Percentiles rank a stretch among this genome's conserved stretches.
Evolutionary conservation across 441 rosid genomes (phyloP).

Genomic region (Populus hybrid): DNA sequence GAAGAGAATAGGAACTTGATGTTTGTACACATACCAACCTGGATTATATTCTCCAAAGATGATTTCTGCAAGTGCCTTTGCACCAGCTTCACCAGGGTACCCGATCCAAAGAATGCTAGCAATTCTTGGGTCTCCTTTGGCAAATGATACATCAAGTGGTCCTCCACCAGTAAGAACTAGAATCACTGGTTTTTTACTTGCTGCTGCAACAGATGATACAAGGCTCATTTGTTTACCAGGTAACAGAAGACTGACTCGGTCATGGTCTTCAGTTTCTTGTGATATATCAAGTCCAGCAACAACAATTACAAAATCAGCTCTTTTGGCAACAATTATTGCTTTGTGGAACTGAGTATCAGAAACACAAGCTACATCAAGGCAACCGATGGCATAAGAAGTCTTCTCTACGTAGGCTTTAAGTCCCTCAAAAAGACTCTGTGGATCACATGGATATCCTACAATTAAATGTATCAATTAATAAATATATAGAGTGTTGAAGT

Average conservation of each 20-base stretch:
- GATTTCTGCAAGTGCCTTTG: conserved; percentile 73
- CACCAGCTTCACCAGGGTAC: conserved; percentile 93
- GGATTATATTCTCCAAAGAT: conserved; percentile 73
- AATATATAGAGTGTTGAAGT: neutral
- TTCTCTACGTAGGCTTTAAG: conserved; percentile 43
- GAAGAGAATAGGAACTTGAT: neutral
- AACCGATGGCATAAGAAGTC: conserved; percentile 57
- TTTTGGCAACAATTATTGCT: conserved; percentile 44
- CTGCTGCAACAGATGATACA: conserved; percentile 49
- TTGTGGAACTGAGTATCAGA: conserved; percentile 42
- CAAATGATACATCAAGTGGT: conserved; percentile 75
- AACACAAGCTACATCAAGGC: conserved; percentile 56
- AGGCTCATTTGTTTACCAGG: conserved; percentile 83
- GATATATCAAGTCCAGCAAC: conserved; percentile 88
- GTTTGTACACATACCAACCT: conserved; percentile 32
- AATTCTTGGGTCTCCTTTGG: conserved; percentile 46
- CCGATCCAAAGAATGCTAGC: conserved; percentile 83
- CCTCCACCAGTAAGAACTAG: conserved; percentile 86
- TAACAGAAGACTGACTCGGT: conserved; percentile 66
- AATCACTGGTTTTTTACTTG: conserved; percentile 58
- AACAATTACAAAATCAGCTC: conserved; percentile 65
- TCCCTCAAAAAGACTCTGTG: conserved; percentile 54
- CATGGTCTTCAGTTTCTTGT: conserved; percentile 77
- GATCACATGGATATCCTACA: conserved; percentile 71
- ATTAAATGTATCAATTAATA: conserved; percentile 1